phyloP scores from a whole-genome alignment of 140 eudicot species.

The Bidens hawaiensis region DNA sequence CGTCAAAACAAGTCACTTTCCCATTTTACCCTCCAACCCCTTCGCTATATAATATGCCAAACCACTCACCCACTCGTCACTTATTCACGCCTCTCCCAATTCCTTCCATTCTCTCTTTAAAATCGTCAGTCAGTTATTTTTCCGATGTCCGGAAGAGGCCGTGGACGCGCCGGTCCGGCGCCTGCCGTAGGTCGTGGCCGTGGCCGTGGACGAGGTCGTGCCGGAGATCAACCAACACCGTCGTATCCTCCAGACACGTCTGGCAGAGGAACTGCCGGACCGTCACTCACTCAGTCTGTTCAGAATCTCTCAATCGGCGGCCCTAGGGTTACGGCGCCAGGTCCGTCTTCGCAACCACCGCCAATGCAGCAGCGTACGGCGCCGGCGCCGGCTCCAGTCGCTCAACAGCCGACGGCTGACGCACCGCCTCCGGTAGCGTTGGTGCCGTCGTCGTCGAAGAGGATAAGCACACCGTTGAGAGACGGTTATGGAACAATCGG shows the following conservation, averaged over 20 bases:
- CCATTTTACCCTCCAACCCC: background rate
- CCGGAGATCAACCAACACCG: constrained; percentile 16
- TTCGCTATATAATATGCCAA: constrained; percentile 9
- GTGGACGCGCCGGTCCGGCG: constrained; percentile 21
- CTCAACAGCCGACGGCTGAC: constrained; percentile 1
- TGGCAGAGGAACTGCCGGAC: constrained; percentile 22
- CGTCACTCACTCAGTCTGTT: background rate
- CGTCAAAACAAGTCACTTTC: background rate
- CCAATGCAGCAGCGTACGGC: constrained; percentile 20
- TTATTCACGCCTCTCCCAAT: background rate
- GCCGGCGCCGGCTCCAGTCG: background rate
- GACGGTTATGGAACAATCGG: constrained; percentile 50
- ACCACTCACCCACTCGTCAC: background rate
- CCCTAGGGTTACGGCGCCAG: background rate
- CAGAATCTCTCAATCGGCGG: constrained; percentile 9
- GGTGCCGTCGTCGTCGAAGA: constrained; percentile 43
- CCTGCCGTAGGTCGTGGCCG: background rate
- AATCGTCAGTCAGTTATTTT: constrained; percentile 7
- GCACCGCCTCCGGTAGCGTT: constrained; percentile 1
- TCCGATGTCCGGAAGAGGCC: constrained; percentile 31
- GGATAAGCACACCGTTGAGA: constrained; percentile 40
- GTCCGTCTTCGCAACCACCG: constrained; percentile 8
- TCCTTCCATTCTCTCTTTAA: constrained; percentile 16
- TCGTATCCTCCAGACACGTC: background rate
- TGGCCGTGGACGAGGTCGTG: constrained; percentile 31